Conservation (phyloP, 1,284 basidiomycete genomes). For the Malassezia vespertilionis region DNA sequence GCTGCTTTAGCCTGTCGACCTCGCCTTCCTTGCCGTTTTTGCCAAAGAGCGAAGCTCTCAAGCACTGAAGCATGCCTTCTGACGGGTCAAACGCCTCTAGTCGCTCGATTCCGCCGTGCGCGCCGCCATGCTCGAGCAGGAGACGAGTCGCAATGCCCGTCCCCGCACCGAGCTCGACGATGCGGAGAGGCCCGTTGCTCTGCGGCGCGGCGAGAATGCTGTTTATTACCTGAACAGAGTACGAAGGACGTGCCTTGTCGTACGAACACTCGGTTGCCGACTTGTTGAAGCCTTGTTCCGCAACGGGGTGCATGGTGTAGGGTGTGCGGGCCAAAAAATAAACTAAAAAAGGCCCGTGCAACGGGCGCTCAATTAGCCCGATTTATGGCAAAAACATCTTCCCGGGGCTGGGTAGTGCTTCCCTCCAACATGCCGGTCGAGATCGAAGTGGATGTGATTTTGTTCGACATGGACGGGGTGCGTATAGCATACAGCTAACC, state of each 20-base stretch:
- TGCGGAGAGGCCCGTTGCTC: conserved; percentile 19
- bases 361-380: not conserved
- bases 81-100: conserved; percentile 27
- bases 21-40: conserved; percentile 11
- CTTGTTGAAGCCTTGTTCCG: conserved; percentile 27
- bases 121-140: conserved; percentile 22
- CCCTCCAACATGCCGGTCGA: conserved; percentile 2
- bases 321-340: too few species aligned
- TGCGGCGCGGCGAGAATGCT: conserved; percentile 20
- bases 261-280: conserved; percentile 25
- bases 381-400: not conserved
- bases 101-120: conserved; percentile 20
- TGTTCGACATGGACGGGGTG: conserved; percentile 47
- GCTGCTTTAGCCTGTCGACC: conserved; percentile 18
- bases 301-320: conserved; percentile 22
- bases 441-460: conserved; percentile 32
- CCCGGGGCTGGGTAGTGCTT: not conserved
- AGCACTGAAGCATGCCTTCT: conserved; percentile 32
- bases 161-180: conserved; percentile 39
- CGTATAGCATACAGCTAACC: not conserved
- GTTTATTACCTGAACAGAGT: conserved; percentile 24
- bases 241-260: conserved; percentile 28
- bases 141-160: conserved; percentile 39
- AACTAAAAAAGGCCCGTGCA: too few species aligned
- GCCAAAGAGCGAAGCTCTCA: conserved; percentile 20